Evolutionary conservation across 140 eudicot genomes (phyloP), one percentile per base, ranked within the genome.

Genomic region (Senecio squalidus): DNA sequence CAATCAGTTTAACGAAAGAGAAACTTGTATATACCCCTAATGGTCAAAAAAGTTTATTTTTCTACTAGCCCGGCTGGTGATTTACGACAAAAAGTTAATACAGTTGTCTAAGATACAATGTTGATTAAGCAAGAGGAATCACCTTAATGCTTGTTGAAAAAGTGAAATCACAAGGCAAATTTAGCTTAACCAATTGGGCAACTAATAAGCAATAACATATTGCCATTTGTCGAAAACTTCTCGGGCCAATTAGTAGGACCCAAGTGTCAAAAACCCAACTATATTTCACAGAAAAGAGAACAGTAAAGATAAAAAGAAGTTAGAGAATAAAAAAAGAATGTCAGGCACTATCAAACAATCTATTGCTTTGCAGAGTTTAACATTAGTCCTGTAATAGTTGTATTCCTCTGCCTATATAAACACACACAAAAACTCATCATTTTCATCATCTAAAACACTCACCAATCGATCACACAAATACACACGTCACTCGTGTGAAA

Each of bases 371-470:
- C 69, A 78, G 60, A 60, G 69, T 52, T 54, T 31, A 31, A 38
- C 60, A 49, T 78, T 63, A 46, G 27, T 40, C 64, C 53, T 40
- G 51, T 33, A 58, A 55, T 45, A 30, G n/a, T n/a, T n/a, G n/a
- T n/a, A n/a, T n/a, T n/a, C n/a, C 68, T 24, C 45, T 55, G 75
- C 76, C 76, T 75, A 69, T 75, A 75, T 75, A 75, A 68, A 75
- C 67, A 62, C 57, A n/a, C 76, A 55, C 62, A 61, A 40, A 61
- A 62, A n/a, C 63, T 62, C 55, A 33, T 62, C 71, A 41, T 62
- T 33, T 24, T 73, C n/a, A 24, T 55, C 58, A 73, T 57, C 53
- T 18, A 33, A 38, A 47, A 45, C n/a, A 74, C 8, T 34, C 64
- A 67, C 48, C 72, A 67, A 55, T 43, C 55, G 55, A 72, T 54